These are phyloP conservation scores for Penicillium decumbens DNA, from an alignment of 2,329 filamentous ascomycete species.

Conservation along the genomic window DNA sequence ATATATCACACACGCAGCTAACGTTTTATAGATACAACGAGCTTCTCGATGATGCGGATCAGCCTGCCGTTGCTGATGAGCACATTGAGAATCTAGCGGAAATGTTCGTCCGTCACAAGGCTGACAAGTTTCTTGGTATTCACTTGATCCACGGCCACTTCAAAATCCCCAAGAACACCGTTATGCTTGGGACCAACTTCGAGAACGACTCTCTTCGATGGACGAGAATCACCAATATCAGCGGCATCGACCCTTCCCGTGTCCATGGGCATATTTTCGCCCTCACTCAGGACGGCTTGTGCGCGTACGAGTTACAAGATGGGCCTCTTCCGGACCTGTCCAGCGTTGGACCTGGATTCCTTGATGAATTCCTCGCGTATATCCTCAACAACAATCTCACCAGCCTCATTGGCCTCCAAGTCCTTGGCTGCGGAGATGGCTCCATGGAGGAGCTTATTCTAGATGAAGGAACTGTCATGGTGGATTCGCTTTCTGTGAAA, in stretches of 20 bases:
- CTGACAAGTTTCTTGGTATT: conserved; percentile 17
- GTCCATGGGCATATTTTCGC: conserved; percentile 19
- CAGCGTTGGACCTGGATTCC: conserved; percentile 13
- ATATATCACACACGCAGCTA: not conserved
- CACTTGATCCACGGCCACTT: conserved; percentile 22
- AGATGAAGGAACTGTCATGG: not conserved
- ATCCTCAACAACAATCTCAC: conserved; percentile 14
- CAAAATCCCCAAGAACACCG: conserved; percentile 18
- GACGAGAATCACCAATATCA: conserved; percentile 14
- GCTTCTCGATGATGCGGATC: not conserved
- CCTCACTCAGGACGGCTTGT: conserved; percentile 8
- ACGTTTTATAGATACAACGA: not conserved
- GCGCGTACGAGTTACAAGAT: not conserved
- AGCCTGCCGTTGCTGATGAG: not conserved
- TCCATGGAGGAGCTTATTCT: not conserved
- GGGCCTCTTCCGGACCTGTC: conserved; percentile 11
- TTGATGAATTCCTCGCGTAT: conserved; percentile 3
- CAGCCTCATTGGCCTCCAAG: conserved; percentile 16
- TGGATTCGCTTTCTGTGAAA: not conserved
- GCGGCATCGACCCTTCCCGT: conserved; percentile 11
- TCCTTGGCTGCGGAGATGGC: conserved; percentile 4
- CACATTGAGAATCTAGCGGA: not conserved
- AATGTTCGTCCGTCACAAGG: conserved; percentile 21
- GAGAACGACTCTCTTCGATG: conserved; percentile 15
- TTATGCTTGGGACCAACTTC: conserved; percentile 22